Evolutionary conservation across 768 basidiomycete genomes (phyloP).

Genomic region (Leccinum variicolor): DNA sequence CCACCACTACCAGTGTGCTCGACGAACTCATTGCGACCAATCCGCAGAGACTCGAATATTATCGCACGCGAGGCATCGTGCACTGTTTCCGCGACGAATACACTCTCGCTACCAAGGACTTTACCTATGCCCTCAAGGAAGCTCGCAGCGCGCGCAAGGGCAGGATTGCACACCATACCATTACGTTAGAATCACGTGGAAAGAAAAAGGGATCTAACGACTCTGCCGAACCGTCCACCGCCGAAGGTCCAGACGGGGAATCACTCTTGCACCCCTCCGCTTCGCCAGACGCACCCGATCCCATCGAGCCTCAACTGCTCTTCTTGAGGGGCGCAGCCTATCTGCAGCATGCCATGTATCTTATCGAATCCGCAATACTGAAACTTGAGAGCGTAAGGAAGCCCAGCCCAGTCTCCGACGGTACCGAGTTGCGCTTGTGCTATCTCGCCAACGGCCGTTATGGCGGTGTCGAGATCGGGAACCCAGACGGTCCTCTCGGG

Average conservation of each 20-base stretch:
- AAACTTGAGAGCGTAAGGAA: slow-evolving; percentile 68
- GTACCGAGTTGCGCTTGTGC: slow-evolving; percentile 73
- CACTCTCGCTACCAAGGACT: slow-evolving; percentile 68
- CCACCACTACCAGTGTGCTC: slow-evolving; percentile 71
- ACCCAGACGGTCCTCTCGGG: slow-evolving; percentile 76
- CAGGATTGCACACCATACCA: slow-evolving; percentile 49
- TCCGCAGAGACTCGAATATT: slow-evolving; percentile 81
- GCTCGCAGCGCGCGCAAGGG: slow-evolving; percentile 69
- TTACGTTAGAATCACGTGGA: slow-evolving; percentile 38
- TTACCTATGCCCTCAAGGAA: slow-evolving; percentile 78
- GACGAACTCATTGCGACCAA: slow-evolving; percentile 72
- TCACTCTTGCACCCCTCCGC: slow-evolving; percentile 65
- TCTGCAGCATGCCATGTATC: slow-evolving; percentile 70
- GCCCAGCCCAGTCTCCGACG: slow-evolving; percentile 50
- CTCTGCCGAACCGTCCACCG: slow-evolving; percentile 35
- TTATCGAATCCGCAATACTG: slow-evolving; percentile 73
- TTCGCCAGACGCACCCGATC: slow-evolving; percentile 76
- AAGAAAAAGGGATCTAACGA: slow-evolving; percentile 47
- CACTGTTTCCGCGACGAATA: slow-evolving; percentile 88
- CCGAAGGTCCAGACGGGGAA: slow-evolving; percentile 50
- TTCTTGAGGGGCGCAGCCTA: slow-evolving; percentile 84
- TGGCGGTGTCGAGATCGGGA: slow-evolving; percentile 83
- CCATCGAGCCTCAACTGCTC: slow-evolving; percentile 79
- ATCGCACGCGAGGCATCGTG: slow-evolving; percentile 86
- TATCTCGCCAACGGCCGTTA: slow-evolving; percentile 73